phyloP scores from a whole-genome alignment of 1,284 basidiomycete genomes.

The Xerocomus cyaneibrunnescens region DNA sequence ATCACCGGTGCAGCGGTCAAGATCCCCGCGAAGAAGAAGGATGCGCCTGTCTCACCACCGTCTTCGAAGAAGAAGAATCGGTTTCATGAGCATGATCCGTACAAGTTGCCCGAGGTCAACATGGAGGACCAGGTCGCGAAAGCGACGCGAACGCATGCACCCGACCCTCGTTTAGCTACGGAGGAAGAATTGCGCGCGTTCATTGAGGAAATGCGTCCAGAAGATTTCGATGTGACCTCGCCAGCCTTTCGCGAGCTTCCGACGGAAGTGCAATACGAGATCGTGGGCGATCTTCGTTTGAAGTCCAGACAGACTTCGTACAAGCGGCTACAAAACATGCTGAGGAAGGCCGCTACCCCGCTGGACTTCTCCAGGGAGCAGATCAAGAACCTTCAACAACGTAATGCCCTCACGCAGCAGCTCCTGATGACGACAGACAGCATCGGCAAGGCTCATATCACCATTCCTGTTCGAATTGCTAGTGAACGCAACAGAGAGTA shows the following conservation, averaged over 20 bases:
- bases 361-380: constrained; percentile 97
- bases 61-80: constrained; percentile 55
- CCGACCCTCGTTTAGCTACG: constrained; percentile 90
- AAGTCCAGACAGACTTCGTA: constrained; percentile 95
- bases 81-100: constrained; percentile 81
- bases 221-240: constrained; percentile 88
- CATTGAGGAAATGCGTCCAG: constrained; percentile 90
- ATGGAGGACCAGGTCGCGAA: constrained; percentile 59
- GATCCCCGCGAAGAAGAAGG: constrained; percentile 48
- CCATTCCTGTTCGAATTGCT: constrained; percentile 90
- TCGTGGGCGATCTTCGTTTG: constrained; percentile 92
- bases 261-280: constrained; percentile 97
- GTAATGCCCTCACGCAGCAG: constrained; percentile 93
- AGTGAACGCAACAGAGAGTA: constrained; percentile 95
- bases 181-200: constrained; percentile 89
- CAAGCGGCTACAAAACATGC: constrained; percentile 89
- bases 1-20: constrained; percentile 58
- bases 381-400: constrained; percentile 85
- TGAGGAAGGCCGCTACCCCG: constrained; percentile 76
- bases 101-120: constrained; percentile 75
- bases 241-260: constrained; percentile 92
- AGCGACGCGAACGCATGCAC: constrained; percentile 55
- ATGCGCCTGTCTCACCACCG: constrained; percentile 42
- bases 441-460: constrained; percentile 86
- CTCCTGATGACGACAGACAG: constrained; percentile 92